Evolutionary conservation across 208 protist genomes (phyloP), one percentile per base, ranked within the genome.

Genomic region (Leishmania braziliensis): DNA sequence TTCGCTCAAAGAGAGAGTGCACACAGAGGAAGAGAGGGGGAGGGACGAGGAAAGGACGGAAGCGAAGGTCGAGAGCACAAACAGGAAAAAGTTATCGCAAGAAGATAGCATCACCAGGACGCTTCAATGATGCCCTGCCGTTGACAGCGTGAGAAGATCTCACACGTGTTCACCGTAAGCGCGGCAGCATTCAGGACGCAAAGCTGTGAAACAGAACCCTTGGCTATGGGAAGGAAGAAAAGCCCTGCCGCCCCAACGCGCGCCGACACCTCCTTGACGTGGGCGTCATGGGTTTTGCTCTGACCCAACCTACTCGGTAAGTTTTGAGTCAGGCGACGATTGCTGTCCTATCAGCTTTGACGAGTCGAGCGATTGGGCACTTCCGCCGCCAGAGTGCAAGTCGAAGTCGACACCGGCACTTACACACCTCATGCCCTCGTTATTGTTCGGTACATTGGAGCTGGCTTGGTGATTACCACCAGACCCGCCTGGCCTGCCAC

Each of bases 341-440:
- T 75, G 63, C 33, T 77, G 78, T 2, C 51, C 62, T 36, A 71
- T 72, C 62, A 81, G 74, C 50, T 69, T 72, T n/a, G 80, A 81
- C 23, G 85, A 88, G 62, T 86, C 75, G 1, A 86, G 76, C 33
- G 85, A 86, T 60, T 83, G 50, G 12, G 76, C 63, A 33, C 73
- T 81, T 26, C 77, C 77, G 53, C 56, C 75, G 73, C 65, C 68
- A 23, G 82, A 88, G 46, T 79, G 72, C 26, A 88, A 50, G 78
- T 83, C 85, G 54, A 88, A 85, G 23, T 65, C 14, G 39, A 75
- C 82, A 50, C 71, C 77, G 39, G 66, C 36, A n/a, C 70, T 33
- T 43, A 33, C 39, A 1, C 77, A 54, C 5, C 9, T 33, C 12
- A 33, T 16, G 36, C 69, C 54, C 33, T 73, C 76, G 65, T 39